Evolutionary conservation across 2,329 filamentous ascomycete genomes (phyloP).

Genomic region (Westerdykella ornata): DNA sequence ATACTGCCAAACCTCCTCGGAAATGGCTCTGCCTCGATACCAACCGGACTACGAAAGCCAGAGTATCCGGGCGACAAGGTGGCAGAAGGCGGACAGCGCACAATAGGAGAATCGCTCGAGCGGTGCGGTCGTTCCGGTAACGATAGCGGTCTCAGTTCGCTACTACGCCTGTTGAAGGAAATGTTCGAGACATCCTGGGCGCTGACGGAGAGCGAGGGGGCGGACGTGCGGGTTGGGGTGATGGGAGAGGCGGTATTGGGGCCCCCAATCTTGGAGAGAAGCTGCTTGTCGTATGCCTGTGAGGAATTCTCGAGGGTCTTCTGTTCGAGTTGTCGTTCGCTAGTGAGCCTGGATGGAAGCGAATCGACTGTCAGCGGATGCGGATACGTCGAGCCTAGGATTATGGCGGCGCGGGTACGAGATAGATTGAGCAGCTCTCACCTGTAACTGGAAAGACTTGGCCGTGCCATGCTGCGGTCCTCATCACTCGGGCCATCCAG

Average conservation of each 20-base stretch:
- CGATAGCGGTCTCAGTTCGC: conserved; percentile 41
- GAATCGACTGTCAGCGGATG: background rate
- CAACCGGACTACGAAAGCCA: conserved; percentile 40
- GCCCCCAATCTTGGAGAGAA: conserved; percentile 57
- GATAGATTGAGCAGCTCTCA: conserved; percentile 17
- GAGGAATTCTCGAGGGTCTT: conserved; percentile 53
- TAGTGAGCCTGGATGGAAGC: conserved; percentile 45
- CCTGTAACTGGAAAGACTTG: conserved; percentile 40
- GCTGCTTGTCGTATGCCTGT: conserved; percentile 56
- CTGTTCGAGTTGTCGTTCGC: conserved; percentile 54
- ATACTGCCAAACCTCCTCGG: conserved; percentile 44
- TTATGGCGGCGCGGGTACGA: conserved; percentile 1
- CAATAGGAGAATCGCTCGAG: conserved; percentile 36
- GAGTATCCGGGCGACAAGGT: conserved; percentile 40
- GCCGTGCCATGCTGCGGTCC: conserved; percentile 31
- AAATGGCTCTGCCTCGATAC: conserved; percentile 21
- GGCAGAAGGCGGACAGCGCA: conserved; percentile 39
- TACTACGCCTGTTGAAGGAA: conserved; percentile 38
- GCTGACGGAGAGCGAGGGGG: conserved; percentile 26
- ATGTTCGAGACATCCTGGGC: conserved; percentile 31
- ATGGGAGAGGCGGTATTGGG: conserved; percentile 50
- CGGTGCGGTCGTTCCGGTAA: conserved; percentile 40
- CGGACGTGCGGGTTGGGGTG: conserved; percentile 10
- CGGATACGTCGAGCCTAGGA: background rate
- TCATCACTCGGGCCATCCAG: conserved; percentile 32